Evolutionary conservation across 1,284 basidiomycete genomes (phyloP).

Genomic region (Erythrobasidium hasegawianum): DNA sequence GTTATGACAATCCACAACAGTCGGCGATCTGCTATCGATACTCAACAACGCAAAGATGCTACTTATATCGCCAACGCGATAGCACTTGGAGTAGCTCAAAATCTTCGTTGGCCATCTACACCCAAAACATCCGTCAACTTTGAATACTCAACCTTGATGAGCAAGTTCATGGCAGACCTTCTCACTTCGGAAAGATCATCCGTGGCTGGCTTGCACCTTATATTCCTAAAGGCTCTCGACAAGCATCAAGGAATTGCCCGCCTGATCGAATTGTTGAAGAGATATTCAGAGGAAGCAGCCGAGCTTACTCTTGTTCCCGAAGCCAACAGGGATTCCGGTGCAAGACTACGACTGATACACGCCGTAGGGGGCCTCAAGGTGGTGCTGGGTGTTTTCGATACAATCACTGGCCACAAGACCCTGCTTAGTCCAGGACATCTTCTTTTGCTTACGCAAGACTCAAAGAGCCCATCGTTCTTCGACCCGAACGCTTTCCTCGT

Average conservation of each 20-base stretch:
- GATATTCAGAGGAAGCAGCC: conserved; percentile 21
- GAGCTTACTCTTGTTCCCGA: conserved; percentile 20
- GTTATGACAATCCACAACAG: conserved; percentile 77
- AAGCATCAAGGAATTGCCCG: conserved; percentile 29
- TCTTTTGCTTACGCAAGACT: conserved; percentile 62
- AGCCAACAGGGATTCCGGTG: conserved; percentile 22
- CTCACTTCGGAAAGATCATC: conserved; percentile 15
- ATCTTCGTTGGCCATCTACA: conserved; percentile 50
- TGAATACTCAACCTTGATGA: conserved; percentile 30
- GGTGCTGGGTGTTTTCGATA: conserved; percentile 69
- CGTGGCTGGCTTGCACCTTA: conserved; percentile 17
- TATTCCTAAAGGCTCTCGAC: conserved; percentile 32
- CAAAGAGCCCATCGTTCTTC: conserved; percentile 58
- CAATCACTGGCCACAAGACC: conserved; percentile 71
- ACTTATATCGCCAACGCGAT: conserved; percentile 64
- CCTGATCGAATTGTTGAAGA: conserved; percentile 14
- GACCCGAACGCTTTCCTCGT: conserved; percentile 82
- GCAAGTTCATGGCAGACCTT: conserved; percentile 23
- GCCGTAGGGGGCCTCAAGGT: conserved; percentile 78
- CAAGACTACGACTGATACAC: conserved; percentile 53
- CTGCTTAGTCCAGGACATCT: conserved; percentile 77
- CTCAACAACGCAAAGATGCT: conserved; percentile 73
- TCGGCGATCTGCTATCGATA: conserved; percentile 66
- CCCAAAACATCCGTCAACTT: conserved; percentile 47
- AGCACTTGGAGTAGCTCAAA: conserved; percentile 45